Base-by-base conservation (phyloP, 2,329 filamentous ascomycete genomes). In the Pseudocercospora musae region DNA sequence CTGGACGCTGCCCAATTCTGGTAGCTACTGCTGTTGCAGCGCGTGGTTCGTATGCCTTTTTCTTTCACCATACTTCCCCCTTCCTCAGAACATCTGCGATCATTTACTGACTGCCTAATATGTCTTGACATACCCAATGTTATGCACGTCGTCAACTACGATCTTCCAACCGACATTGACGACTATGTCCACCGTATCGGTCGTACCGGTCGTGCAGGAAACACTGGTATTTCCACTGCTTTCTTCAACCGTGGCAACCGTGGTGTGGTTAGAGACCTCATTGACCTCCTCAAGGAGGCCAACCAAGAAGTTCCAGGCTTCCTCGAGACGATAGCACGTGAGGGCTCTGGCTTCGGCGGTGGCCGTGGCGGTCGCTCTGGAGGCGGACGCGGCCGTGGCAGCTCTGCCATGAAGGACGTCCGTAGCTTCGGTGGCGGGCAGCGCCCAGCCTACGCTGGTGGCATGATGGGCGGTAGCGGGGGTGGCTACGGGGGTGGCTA, bases 231-330 rank as follows among this genome's bases (percentile, higher is more conserved):
- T 70, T 91, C 95, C 5, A 99, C 95, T 71, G 95, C 95, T 61
- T 99, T 99, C 86, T 98, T 99, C 89, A 99, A 99, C 87, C 94
- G 95, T 76, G 94, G 94, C 75, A 99, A 99, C 85, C 92, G 95
- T 73, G 95, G 95, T 80, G 92, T 99, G 71, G 95, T 98, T 68
- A 90, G 95, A 70, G 95, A 98, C 73, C 87, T 99, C 65, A 86
- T 99, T 72, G 95, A 99, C n/a, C 87, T 99, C 27, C 86, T 99
- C 70, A 98, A 98, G 85, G 95, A 99, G 79, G 95, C 95, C 70
- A 96, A 99, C 82, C 95, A 99, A 79, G 95, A 99, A 75, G 87
- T 98, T 66, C 95, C 95, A 31, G 77, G 85, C 53, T 99, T 98
- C 87, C 85, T 99, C 64, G 95, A 99, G 85, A 96, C 90, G 75